Evolutionary conservation across 352 stramenopile genomes (phyloP).

Genomic region (Phytopythium litorale): DNA sequence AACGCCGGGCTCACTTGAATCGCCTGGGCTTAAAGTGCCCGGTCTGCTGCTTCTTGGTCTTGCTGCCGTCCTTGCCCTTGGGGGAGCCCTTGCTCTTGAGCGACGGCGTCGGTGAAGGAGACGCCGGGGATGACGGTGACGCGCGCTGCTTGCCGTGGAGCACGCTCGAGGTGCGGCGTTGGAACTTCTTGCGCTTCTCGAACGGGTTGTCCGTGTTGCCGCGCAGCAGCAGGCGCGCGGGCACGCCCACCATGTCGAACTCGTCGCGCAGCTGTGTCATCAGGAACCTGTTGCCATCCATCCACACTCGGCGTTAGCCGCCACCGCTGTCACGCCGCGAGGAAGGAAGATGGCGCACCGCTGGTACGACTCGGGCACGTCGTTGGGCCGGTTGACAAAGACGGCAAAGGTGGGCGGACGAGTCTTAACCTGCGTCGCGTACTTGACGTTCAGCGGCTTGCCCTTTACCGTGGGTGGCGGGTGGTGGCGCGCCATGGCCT

Average conservation of each 20-base stretch:
- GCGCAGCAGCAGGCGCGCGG: constrained; percentile 65
- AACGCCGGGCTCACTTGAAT: constrained; percentile 26
- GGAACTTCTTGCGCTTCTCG: constrained; percentile 79
- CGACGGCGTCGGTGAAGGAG: neutral
- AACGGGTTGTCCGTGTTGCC: constrained; percentile 84
- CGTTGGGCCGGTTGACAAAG: constrained; percentile 77
- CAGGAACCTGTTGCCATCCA: constrained; percentile 37
- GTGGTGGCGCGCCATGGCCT: constrained; percentile 81
- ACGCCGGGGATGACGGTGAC: constrained; percentile 1
- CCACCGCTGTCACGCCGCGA: neutral
- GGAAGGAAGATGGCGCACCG: constrained; percentile 23
- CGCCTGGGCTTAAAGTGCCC: constrained; percentile 36
- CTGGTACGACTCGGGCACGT: constrained; percentile 75
- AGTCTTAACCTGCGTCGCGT: constrained; percentile 83
- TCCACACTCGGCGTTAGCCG: neutral
- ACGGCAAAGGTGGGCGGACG: constrained; percentile 77
- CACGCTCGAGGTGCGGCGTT: constrained; percentile 69
- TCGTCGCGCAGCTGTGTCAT: constrained; percentile 74
- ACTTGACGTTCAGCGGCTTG: constrained; percentile 87
- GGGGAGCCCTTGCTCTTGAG: constrained; percentile 9
- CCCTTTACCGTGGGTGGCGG: constrained; percentile 75
- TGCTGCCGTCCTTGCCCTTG: constrained; percentile 17
- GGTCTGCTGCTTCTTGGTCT: constrained; percentile 37
- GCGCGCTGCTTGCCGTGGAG: constrained; percentile 55
- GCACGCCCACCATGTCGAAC: constrained; percentile 83